Conservation (phyloP, 495 filamentous ascomycete genomes). For the Penicillium herquei region DNA sequence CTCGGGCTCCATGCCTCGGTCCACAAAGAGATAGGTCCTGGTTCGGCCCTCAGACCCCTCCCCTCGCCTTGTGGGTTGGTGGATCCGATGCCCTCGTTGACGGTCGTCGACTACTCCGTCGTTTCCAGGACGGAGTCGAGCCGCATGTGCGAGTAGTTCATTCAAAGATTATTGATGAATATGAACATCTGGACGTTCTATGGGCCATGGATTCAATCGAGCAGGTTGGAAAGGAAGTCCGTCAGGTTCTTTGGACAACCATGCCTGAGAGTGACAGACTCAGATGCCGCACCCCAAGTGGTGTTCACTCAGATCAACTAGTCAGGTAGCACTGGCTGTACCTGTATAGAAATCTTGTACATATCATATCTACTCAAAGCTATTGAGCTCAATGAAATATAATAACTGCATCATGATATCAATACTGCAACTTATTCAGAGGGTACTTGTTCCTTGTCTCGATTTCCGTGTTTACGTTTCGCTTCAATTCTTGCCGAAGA, state of each 20-base stretch:
- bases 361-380: neutral
- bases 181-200: constrained; percentile 93
- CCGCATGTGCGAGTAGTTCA: constrained; percentile 81
- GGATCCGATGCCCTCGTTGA: constrained; percentile 85
- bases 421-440: neutral
- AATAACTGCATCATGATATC: neutral
- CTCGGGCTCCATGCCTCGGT: constrained; percentile 17
- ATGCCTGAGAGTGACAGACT: constrained; percentile 53
- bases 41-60: constrained; percentile 78
- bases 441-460: neutral
- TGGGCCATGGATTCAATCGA: constrained; percentile 93
- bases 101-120: constrained; percentile 66
- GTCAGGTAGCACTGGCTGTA: too few species aligned
- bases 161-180: constrained; percentile 79
- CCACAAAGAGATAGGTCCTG: constrained; percentile 59
- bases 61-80: constrained; percentile 86
- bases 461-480: neutral
- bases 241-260: constrained; percentile 80
- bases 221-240: constrained; percentile 77
- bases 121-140: constrained; percentile 77
- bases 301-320: neutral
- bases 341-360: neutral
- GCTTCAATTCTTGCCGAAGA: neutral
- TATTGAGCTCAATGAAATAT: too few species aligned
- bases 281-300: constrained; percentile 55